Conservation (phyloP, 768 basidiomycete genomes). For the Rubroboletus satanas region DNA sequence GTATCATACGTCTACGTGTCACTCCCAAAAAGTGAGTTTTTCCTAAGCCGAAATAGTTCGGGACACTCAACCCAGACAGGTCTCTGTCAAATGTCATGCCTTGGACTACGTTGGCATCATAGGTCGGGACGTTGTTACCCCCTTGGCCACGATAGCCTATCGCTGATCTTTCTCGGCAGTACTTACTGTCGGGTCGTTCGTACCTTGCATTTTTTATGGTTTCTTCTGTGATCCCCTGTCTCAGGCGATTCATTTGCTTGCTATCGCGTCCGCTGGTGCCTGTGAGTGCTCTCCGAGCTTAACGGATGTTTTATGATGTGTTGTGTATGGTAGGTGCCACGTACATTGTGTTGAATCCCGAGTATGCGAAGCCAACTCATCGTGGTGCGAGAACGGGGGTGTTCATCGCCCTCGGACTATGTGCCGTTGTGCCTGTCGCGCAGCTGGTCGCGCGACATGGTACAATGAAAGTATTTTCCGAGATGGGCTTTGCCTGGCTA, state of each 20-base stretch:
- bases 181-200: slow-evolving; percentile 75
- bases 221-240: slow-evolving; percentile 62
- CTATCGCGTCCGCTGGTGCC: slow-evolving; percentile 50
- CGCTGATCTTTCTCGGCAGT: slow-evolving; percentile 31
- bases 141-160: background rate
- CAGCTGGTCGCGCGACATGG: slow-evolving; percentile 65
- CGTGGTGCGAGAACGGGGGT: slow-evolving; percentile 72
- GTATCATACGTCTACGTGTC: slow-evolving; percentile 71
- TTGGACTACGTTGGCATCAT: slow-evolving; percentile 82
- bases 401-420: slow-evolving; percentile 76
- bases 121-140: slow-evolving; percentile 33
- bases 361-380: slow-evolving; percentile 71
- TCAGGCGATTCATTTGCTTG: slow-evolving; percentile 52
- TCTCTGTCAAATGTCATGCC: slow-evolving; percentile 55
- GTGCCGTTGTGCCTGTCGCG: slow-evolving; percentile 61
- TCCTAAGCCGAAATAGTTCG: background rate
- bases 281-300: slow-evolving; percentile 42
- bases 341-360: slow-evolving; percentile 75
- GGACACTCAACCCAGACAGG: slow-evolving; percentile 36
- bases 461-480: slow-evolving; percentile 44
- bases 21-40: slow-evolving; percentile 60
- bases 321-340: slow-evolving; percentile 46
- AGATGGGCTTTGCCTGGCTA: slow-evolving; percentile 73
- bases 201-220: slow-evolving; percentile 73
- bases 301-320: background rate